Evolutionary conservation across 805 yeast genomes (phyloP), one percentile per base, ranked within the genome.

Genomic region (Candida ficus): DNA sequence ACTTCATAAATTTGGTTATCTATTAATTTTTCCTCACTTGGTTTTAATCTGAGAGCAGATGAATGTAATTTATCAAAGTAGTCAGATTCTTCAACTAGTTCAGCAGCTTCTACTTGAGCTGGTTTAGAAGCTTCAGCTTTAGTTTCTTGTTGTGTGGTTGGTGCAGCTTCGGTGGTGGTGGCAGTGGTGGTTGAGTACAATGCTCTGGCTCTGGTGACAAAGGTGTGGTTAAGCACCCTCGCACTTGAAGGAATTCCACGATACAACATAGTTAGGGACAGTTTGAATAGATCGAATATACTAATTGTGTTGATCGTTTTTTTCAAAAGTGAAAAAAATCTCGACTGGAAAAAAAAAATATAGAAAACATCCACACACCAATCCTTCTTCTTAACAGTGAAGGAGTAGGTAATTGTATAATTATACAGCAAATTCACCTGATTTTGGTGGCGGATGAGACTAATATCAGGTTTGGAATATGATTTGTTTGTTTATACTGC

Each of bases 1-100:
- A 54, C 48, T 33, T 52, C 55, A 19, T 46, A 43, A 7, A 52
- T 37, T 23, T 48, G 44, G 16, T 44, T 42, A 31, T 54, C 56
- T 12, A 54, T 17, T 17, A 33, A 21, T 22, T 35, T 38, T 41
- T 54, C 56, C 14, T 49, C 46, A 8, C 32, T 12, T 8, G 30
- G 16, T 13, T 44, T 40, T 31, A 54, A 27, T 42, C 47, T 53
- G 7, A 48, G 21, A 4, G 58, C 46, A 22, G 41, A 46, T 9
- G 38, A 29, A 22, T 54, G 54, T 5, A 53, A 17, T 17, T 37
- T 39, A 2, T 46, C 42, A 27, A 49, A 43, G 35, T 47, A 48
- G n/a, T 53, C 56, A 7, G 44, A 29, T 26, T 44, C 49, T 9
- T 42, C 39, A 12, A 25, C 5, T 27, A 8, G 3, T 35, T 35